Evolutionary conservation across 1,284 basidiomycete species (phyloP).

Genomic region (Tylopilus orsonianus): DNA sequence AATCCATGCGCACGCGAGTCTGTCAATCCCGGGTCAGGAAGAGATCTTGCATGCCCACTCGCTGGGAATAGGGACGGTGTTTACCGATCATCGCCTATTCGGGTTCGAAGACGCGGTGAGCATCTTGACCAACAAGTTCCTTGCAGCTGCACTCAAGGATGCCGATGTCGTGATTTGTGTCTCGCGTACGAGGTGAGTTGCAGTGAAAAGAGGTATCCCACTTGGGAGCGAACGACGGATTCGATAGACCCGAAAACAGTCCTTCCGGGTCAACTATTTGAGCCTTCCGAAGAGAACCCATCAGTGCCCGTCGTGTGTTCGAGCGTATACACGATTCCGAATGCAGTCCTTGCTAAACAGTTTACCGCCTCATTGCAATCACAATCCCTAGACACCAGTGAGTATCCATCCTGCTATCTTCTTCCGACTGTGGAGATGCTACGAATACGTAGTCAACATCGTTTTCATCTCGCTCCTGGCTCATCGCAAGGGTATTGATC

Average conservation of each 20-base stretch:
- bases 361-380: conserved; percentile 67
- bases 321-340: conserved; percentile 90
- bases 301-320: conserved; percentile 49
- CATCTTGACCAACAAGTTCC: conserved; percentile 94
- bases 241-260: conserved; percentile 87
- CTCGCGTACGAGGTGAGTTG: conserved; percentile 87
- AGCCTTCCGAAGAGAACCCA: conserved; percentile 43
- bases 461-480: conserved; percentile 94
- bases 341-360: conserved; percentile 86
- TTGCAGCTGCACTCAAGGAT: conserved; percentile 84
- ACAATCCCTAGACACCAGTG: conserved; percentile 59
- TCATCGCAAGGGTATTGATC: conserved; percentile 96
- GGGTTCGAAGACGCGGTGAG: conserved; percentile 96
- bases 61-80: conserved; percentile 83
- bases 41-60: conserved; percentile 86
- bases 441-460: conserved; percentile 75
- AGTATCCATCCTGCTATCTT: conserved; percentile 27
- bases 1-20: conserved; percentile 90
- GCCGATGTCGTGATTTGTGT: conserved; percentile 96
- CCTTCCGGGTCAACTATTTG: conserved; percentile 76
- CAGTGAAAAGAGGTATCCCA: neutral
- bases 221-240: neutral
- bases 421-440: neutral
- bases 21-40: conserved; percentile 91
- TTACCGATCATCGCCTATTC: conserved; percentile 97